These are phyloP conservation scores for Ceratocystis cubensis DNA, from an alignment of 2,329 filamentous ascomycete genomes.

Conservation along the genomic window DNA sequence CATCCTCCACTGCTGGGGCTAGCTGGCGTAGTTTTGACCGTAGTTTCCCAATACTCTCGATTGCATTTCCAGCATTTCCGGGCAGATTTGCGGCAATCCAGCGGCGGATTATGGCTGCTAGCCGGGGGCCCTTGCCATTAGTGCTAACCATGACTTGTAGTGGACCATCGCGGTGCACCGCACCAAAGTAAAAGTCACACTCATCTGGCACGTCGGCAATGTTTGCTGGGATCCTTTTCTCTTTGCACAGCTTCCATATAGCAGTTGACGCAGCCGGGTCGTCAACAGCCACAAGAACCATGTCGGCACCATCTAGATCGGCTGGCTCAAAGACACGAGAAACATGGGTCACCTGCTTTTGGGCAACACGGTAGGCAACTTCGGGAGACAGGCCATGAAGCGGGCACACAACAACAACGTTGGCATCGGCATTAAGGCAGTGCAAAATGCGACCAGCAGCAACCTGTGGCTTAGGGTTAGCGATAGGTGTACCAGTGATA, in stretches of 20 bases:
- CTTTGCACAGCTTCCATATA: conserved; percentile 90
- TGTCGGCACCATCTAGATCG: conserved; percentile 70
- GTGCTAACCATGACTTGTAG: conserved; percentile 98
- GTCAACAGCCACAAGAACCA: conserved; percentile 90
- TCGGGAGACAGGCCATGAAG: conserved; percentile 71
- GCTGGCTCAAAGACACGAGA: conserved; percentile 73
- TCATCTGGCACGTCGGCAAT: conserved; percentile 94
- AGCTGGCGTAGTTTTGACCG: conserved; percentile 65
- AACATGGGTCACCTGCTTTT: conserved; percentile 64
- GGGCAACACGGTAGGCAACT: conserved; percentile 66
- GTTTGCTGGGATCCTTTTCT: conserved; percentile 72
- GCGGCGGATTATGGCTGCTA: conserved; percentile 74
- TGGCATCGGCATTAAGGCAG: conserved; percentile 87
- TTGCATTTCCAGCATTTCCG: conserved; percentile 67
- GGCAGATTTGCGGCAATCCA: conserved; percentile 70
- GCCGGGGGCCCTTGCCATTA: conserved; percentile 85
- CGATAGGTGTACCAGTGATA: not conserved
- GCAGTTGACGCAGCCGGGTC: conserved; percentile 79
- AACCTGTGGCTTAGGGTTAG: conserved; percentile 46
- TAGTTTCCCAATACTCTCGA: conserved; percentile 70
- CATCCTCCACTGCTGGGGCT: conserved; percentile 59
- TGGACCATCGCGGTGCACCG: conserved; percentile 85
- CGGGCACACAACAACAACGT: conserved; percentile 75
- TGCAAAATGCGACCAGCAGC: conserved; percentile 89
- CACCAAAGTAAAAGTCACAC: conserved; percentile 98